Evolutionary conservation across 2,329 filamentous ascomycete species (phyloP).

Genomic region (Fusarium nematophilum): DNA sequence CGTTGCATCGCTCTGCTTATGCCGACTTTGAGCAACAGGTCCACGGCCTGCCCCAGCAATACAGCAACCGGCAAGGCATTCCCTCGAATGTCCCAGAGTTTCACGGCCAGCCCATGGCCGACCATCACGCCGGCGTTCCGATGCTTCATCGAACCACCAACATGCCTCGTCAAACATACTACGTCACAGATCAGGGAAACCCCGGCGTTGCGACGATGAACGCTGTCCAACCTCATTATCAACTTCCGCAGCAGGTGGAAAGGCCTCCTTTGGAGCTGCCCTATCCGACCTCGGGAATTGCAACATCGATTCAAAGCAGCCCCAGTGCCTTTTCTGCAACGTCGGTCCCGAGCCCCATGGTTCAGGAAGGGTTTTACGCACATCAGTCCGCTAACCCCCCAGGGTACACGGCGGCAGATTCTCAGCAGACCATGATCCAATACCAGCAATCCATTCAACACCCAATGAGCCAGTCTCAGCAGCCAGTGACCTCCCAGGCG

Average conservation of each 20-base stretch:
- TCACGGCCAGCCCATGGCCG: slow-evolving; percentile 55
- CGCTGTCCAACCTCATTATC: slow-evolving; percentile 61
- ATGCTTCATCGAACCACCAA: slow-evolving; percentile 62
- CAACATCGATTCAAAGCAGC: slow-evolving; percentile 67
- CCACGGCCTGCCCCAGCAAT: slow-evolving; percentile 51
- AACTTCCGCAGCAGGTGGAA: slow-evolving; percentile 62
- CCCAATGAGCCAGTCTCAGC: slow-evolving; percentile 47
- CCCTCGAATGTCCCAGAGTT: slow-evolving; percentile 55
- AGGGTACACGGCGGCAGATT: slow-evolving; percentile 61
- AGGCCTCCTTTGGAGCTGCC: slow-evolving; percentile 61
- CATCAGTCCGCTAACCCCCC: slow-evolving; percentile 62
- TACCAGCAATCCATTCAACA: slow-evolving; percentile 58
- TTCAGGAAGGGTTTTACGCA: slow-evolving; percentile 68
- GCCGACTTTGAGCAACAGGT: slow-evolving; percentile 65
- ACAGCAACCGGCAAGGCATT: slow-evolving; percentile 60
- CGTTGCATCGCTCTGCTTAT: slow-evolving; percentile 64
- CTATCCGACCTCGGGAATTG: slow-evolving; percentile 59
- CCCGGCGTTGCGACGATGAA: slow-evolving; percentile 71
- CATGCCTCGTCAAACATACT: slow-evolving; percentile 62
- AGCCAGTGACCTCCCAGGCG: slow-evolving; percentile 50
- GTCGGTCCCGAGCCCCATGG: slow-evolving; percentile 64
- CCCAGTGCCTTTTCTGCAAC: slow-evolving; percentile 68
- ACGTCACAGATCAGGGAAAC: slow-evolving; percentile 71
- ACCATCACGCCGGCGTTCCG: slow-evolving; percentile 58
- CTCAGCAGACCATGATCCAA: slow-evolving; percentile 55